Percentiles rank a stretch among this genome's conserved stretches.
Conservation (phyloP, 2,329 filamentous ascomycete species). For the Paecilomyces sp. region DNA sequence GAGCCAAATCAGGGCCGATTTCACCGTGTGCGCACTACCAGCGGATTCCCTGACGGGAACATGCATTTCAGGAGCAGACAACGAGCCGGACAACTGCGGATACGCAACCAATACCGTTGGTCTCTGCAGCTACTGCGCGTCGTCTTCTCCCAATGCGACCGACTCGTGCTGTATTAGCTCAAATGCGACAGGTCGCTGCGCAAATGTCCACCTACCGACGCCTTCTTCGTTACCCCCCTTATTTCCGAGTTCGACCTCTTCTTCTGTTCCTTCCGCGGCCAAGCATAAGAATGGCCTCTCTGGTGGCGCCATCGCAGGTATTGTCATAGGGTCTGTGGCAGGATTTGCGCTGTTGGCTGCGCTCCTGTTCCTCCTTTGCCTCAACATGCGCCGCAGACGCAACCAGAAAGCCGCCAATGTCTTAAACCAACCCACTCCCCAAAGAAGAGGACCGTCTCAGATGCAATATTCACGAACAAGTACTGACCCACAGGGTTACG, state of each 20-base stretch:
- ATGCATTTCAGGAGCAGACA: slow-evolving; percentile 69
- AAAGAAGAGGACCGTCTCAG: slow-evolving; percentile 34
- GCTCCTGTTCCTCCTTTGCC: slow-evolving; percentile 54
- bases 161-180: slow-evolving; percentile 91
- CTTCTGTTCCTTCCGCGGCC: slow-evolving; percentile 48
- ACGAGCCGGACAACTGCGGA: slow-evolving; percentile 83
- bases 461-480: slow-evolving; percentile 36
- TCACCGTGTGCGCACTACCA: slow-evolving; percentile 79
- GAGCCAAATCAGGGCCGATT: slow-evolving; percentile 80
- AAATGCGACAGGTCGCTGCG: slow-evolving; percentile 65
- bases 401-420: slow-evolving; percentile 62
- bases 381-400: slow-evolving; percentile 50
- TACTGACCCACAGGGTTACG: slow-evolving; percentile 48
- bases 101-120: slow-evolving; percentile 65
- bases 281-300: slow-evolving; percentile 52
- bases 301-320: slow-evolving; percentile 33
- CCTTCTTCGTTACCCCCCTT: slow-evolving; percentile 53
- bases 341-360: slow-evolving; percentile 63
- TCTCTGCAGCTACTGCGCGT: slow-evolving; percentile 78
- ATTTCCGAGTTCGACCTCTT: slow-evolving; percentile 58
- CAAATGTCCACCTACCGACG: slow-evolving; percentile 68
- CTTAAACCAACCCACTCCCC: slow-evolving; percentile 83
- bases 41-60: slow-evolving; percentile 65
- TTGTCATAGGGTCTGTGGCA: slow-evolving; percentile 55
- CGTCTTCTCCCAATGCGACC: slow-evolving; percentile 80